Evolutionary conservation across 441 rosid genomes (phyloP), one percentile per base, ranked within the genome.

Genomic region (Brassica hybrid): DNA sequence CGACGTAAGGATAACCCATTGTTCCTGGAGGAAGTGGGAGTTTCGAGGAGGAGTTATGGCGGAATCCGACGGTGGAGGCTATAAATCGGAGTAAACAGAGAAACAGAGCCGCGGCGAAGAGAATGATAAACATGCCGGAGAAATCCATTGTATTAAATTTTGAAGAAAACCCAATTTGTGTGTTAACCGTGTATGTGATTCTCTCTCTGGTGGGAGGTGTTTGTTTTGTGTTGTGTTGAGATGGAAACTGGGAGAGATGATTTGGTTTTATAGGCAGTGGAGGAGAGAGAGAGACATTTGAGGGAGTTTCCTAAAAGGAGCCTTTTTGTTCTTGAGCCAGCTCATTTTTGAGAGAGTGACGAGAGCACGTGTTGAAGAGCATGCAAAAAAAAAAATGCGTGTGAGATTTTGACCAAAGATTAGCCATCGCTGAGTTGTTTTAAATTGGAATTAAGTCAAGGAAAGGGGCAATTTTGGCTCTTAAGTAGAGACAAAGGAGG

Each of bases 1-100:
- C 99, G 65, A 91, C 80, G 78, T 85, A 84, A 76, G 97, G 96
- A 90, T 90, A 91, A 3, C 99, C 99, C 97, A 93, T 85, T 80
- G 97, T 90, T 67, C 99, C 99, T 0, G 99, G 97, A 80, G 97
- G 97, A 69, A 93, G 97, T 2, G 82, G 82, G 3, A 79, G 78
- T 1, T 63, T 27, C 0, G 75, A 18, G 71, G 82, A 73, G 75
- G 82, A 74, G 71, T 62, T 56, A 69, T 62, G 71, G 76, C 69
- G 4, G 77, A 36, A n/a, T 83, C 79, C 69, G 69, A 45, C 7
- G 73, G 48, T 6, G 7, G 67, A 62, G 45, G 45, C 43, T 30
- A 73, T 57, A 11, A 58, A 65, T 3, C 69, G 68, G 73, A 75
- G 64, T 59, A 79, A 75, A 56, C 58, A 75, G 14, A 74, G 76